Base-by-base conservation (phyloP, 805 yeast species). In the Candida quercuum region DNA sequence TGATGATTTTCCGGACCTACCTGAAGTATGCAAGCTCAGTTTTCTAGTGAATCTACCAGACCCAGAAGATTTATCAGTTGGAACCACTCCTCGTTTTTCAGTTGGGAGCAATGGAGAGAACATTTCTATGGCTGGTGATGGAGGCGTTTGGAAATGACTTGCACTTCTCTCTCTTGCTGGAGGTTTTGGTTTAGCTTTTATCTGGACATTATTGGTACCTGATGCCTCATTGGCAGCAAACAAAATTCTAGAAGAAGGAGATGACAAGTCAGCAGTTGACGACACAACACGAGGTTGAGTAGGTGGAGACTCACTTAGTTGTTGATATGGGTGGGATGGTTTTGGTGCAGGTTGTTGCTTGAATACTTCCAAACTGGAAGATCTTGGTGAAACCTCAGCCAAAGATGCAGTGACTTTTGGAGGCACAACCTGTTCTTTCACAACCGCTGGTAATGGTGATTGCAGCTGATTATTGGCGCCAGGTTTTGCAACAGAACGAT, bases 251-350 rank as follows among this genome's bases (percentile, higher is more conserved):
- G 27, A 24, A 7, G 27, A 7, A 12, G 27, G n/a, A n/a, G n/a
- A n/a, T n/a, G n/a, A n/a, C n/a, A n/a, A n/a, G n/a, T 18, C 21
- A 32, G 13, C 22, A 15, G 35, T 13, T n/a, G n/a, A n/a, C n/a
- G n/a, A n/a, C n/a, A n/a, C n/a, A n/a, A n/a, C n/a, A n/a, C n/a
- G n/a, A n/a, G n/a, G n/a, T n/a, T n/a, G n/a, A n/a, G n/a, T n/a
- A 20, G 51, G 43, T 25, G 50, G 48, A 22, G 48, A 36, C 8
- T 19, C 18, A 22, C 27, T 47, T 12, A 48, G 33, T 18, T 23
- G 17, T 16, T 34, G 35, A 17, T 49, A 49, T n/a, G 53, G 53
- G 36, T 49, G 53, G 15, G 32, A 22, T 1, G 40, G 23, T 32
- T 19, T 27, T 20, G 31, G 27, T 21, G 24, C 25, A 14, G 32